Conservation (phyloP, 2,329 filamentous ascomycete species). For the Cercospora sp. region DNA sequence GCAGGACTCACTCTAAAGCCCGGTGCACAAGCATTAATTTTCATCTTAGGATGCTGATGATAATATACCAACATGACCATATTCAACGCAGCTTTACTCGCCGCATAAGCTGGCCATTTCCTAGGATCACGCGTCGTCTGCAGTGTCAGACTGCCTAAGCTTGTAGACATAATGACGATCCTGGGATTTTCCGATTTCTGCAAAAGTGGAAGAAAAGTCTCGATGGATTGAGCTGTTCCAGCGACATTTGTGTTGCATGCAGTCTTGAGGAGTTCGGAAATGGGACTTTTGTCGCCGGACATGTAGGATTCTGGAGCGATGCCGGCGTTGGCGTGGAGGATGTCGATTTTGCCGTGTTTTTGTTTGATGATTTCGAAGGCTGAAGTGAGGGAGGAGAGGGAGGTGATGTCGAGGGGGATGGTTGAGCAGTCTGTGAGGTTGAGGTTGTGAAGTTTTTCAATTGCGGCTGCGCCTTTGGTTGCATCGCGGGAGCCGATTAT, state of each 20-base stretch:
- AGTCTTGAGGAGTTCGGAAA: slow-evolving; percentile 2
- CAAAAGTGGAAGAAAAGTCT: slow-evolving; percentile 32
- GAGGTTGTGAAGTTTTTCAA: slow-evolving; percentile 37
- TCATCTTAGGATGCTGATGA: slow-evolving; percentile 14
- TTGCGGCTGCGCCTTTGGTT: slow-evolving; percentile 54
- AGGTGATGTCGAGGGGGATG: slow-evolving; percentile 56
- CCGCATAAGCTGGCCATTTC: slow-evolving; percentile 19
- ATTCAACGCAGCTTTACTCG: slow-evolving; percentile 22
- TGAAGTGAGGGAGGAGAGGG: slow-evolving; percentile 54
- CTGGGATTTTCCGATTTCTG: slow-evolving; percentile 15
- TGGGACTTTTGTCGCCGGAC: not conserved
- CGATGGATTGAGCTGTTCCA: slow-evolving; percentile 28
- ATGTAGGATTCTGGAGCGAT: slow-evolving; percentile 21
- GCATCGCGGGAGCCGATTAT: slow-evolving; percentile 56
- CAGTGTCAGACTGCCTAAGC: slow-evolving; percentile 6
- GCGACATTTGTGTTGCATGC: slow-evolving; percentile 33
- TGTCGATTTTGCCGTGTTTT: slow-evolving; percentile 51
- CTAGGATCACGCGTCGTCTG: slow-evolving; percentile 5
- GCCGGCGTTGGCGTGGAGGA: slow-evolving; percentile 60
- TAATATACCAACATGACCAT: slow-evolving; percentile 21
- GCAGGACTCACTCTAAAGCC: slow-evolving; percentile 5
- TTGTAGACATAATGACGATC: slow-evolving; percentile 14
- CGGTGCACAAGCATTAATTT: slow-evolving; percentile 20
- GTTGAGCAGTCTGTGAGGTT: slow-evolving; percentile 39
- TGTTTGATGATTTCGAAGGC: slow-evolving; percentile 48